These are phyloP conservation scores for Gamsiella multidivaricata DNA, from an alignment of 192 early-diverging fungal species.

Conservation along the genomic window DNA sequence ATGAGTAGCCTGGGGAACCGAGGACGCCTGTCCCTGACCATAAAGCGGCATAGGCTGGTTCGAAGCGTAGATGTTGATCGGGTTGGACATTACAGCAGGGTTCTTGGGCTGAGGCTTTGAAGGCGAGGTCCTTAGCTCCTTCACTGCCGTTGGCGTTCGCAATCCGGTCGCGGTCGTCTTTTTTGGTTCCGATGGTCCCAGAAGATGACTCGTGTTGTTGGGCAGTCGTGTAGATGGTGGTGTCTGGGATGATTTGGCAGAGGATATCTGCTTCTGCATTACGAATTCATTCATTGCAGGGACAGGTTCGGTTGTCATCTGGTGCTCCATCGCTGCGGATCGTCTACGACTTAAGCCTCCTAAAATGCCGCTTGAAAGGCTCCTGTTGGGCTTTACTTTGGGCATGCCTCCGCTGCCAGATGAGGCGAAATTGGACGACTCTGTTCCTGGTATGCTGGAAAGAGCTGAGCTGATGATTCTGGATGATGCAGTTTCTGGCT, in stretches of 20 bases:
- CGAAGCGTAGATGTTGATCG: slow-evolving; percentile 25
- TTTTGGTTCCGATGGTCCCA: slow-evolving; percentile 15
- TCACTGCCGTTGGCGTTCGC: slow-evolving; percentile 45
- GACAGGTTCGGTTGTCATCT: background rate
- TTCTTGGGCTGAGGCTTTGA: slow-evolving; percentile 24
- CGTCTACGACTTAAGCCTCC: slow-evolving; percentile 10
- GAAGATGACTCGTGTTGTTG: background rate
- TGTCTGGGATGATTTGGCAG: background rate
- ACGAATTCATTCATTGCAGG: slow-evolving; percentile 4
- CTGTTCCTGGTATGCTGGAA: background rate
- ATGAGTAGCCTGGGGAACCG: background rate
- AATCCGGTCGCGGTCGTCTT: slow-evolving; percentile 43
- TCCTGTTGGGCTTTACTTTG: slow-evolving; percentile 33
- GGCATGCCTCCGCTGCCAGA: background rate
- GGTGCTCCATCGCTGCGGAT: slow-evolving; percentile 2
- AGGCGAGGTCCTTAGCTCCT: slow-evolving; percentile 35
- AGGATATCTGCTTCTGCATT: slow-evolving; percentile 11
- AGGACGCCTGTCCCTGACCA: slow-evolving; percentile 32
- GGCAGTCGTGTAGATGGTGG: background rate
- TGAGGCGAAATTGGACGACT: background rate
- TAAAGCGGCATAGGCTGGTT: slow-evolving; percentile 42
- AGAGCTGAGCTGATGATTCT: background rate
- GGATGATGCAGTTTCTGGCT: background rate
- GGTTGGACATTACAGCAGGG: slow-evolving; percentile 10
- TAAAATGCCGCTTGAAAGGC: slow-evolving; percentile 37